Percentiles rank a stretch among this genome's conserved stretches.
Conservation (phyloP, 768 basidiomycete genomes). For the Amanita fuliginea region DNA sequence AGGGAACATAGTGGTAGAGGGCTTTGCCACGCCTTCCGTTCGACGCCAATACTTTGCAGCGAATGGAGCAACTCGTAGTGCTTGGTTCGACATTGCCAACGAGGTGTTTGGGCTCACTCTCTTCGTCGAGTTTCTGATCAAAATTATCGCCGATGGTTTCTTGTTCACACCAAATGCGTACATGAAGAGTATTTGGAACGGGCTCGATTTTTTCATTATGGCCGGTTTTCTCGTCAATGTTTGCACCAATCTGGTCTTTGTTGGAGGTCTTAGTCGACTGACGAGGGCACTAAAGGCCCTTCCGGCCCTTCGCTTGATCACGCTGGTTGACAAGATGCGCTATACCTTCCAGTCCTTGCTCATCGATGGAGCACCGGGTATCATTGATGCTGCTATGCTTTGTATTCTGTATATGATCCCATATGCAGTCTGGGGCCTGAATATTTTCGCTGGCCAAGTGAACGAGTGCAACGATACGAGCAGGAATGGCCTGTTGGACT, state of each 20-base stretch:
- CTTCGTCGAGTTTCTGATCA: constrained; percentile 78
- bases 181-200: constrained; percentile 84
- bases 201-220: constrained; percentile 82
- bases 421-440: constrained; percentile 89
- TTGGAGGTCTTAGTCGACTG: constrained; percentile 71
- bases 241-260: constrained; percentile 56
- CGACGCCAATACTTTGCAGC: constrained; percentile 56
- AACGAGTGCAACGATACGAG: constrained; percentile 72
- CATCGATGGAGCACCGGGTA: constrained; percentile 74
- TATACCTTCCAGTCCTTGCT: constrained; percentile 81
- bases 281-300: constrained; percentile 83
- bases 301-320: constrained; percentile 82
- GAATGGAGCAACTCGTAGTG: constrained; percentile 48
- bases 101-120: constrained; percentile 58
- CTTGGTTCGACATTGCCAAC: constrained; percentile 88
- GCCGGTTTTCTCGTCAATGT: constrained; percentile 66
- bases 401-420: constrained; percentile 89
- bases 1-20: constrained; percentile 73
- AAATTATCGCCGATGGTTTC: constrained; percentile 88
- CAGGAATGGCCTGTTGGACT: constrained; percentile 46
- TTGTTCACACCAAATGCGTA: constrained; percentile 89
- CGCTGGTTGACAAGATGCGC: constrained; percentile 77
- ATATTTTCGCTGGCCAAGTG: constrained; percentile 81
- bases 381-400: constrained; percentile 82
- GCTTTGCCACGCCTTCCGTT: constrained; percentile 76